phyloP scores from a whole-genome alignment of 2,329 filamentous ascomycete species.

The Clonostachys rosea region DNA sequence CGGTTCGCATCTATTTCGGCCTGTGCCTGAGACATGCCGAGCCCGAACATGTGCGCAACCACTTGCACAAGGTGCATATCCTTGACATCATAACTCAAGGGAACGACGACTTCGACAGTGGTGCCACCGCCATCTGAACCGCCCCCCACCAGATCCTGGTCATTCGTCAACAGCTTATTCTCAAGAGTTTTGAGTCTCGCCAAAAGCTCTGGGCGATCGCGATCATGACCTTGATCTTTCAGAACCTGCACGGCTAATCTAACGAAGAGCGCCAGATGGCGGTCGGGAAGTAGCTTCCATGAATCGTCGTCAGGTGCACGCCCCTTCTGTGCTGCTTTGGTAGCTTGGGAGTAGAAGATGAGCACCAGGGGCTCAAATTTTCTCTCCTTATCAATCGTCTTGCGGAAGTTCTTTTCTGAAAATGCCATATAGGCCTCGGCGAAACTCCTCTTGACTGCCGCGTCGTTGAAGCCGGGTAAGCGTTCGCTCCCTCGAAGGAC shows the following conservation, averaged over 20 bases:
- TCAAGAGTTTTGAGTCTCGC: conserved; percentile 76
- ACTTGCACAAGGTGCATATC: conserved; percentile 93
- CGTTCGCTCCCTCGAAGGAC: conserved; percentile 79
- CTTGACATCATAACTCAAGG: conserved; percentile 86
- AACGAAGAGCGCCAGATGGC: conserved; percentile 92
- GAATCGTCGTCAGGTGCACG: conserved; percentile 76
- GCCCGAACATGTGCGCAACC: conserved; percentile 81
- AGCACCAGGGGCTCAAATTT: conserved; percentile 88
- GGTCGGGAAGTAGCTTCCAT: conserved; percentile 89
- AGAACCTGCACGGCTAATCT: conserved; percentile 77
- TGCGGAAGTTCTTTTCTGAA: conserved; percentile 82
- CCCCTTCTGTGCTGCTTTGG: conserved; percentile 73
- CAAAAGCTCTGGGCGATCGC: conserved; percentile 80
- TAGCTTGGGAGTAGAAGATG: conserved; percentile 94
- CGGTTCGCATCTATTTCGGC: conserved; percentile 81
- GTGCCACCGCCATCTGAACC: conserved; percentile 25
- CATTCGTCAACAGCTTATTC: conserved; percentile 88
- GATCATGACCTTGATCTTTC: conserved; percentile 78
- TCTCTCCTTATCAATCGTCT: conserved; percentile 89
- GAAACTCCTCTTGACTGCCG: conserved; percentile 89
- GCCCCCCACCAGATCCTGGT: conserved; percentile 67
- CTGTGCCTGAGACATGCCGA: conserved; percentile 76
- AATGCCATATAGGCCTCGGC: conserved; percentile 91
- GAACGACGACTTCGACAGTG: conserved; percentile 76
- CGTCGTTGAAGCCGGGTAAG: conserved; percentile 84